Evolutionary conservation across 1,284 basidiomycete genomes (phyloP), one percentile per base, ranked within the genome.

Genomic region (Salmacisia buchloeana): DNA sequence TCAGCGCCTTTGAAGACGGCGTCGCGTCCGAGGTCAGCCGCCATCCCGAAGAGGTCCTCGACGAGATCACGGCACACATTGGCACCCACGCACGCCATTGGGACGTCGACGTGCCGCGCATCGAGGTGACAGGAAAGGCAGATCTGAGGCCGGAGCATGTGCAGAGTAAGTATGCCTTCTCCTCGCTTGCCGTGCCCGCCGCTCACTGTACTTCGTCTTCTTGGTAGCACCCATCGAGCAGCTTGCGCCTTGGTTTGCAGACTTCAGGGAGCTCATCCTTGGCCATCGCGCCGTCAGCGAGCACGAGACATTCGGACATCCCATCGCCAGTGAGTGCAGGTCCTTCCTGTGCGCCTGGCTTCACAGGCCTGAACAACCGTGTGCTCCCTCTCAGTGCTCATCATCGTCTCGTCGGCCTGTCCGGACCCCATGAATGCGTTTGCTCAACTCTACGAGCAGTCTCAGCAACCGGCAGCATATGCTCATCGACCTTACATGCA

Each of bases 341-440:
- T 10, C 4, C 39, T 43, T 29, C 18, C 52, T 10, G 7, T n/a
- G 10, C 10, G 31, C 13, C 6, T 3, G 18, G n/a, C 34, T 35
- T 46, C 18, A 23, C 21, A 25, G 21, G 4, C 36, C 57, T 56
- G 23, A 35, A 25, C 29, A 56, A 31, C 57, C 67, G 15, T 21
- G 34, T 59, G 18, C 33, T 46, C 15, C 6, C 5, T 31, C 25
- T 60, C 63, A 34, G 63, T 74, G 13, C 61, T 79, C 3, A 49
- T 79, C 5, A 75, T 69, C 13, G 74, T 77, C 2, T 76, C 76
- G 1, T 68, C 70, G 4, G 60, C 62, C 15, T 69, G 68, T 7
- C 66, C 74, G 0, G 76, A 79, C 60, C 76, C 77, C 5, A 70
- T 79, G 71, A 75, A 77, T 64, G 76, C 71, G 31, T 74, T 79